Conservation (phyloP, 106 monocot species). For the Triglochin maritima region DNA sequence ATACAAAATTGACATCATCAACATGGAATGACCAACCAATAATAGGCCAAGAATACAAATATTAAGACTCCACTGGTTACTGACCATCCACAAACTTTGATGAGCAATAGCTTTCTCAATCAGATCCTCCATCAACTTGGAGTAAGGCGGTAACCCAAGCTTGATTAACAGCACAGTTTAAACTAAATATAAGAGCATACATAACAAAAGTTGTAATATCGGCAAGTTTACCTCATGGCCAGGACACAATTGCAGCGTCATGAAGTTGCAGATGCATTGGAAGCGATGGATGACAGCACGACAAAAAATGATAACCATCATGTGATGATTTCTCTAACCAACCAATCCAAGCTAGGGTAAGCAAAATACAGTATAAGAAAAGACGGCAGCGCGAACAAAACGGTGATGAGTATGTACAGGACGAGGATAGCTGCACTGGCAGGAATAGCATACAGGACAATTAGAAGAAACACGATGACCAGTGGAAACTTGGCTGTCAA, state of each 20-base stretch:
- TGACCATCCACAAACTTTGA: too few species aligned
- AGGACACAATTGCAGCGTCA: neutral
- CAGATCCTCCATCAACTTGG: neutral
- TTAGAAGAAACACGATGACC: slow-evolving; percentile 25
- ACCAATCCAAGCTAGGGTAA: slow-evolving; percentile 22
- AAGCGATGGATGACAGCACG: neutral
- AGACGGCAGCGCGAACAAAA: slow-evolving; percentile 23
- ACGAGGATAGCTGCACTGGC: slow-evolving; percentile 23
- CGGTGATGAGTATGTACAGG: slow-evolving; percentile 20
- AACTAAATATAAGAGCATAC: neutral
- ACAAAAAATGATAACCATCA: neutral
- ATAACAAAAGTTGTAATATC: neutral
- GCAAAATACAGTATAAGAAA: slow-evolving; percentile 23
- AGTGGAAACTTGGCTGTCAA: slow-evolving; percentile 23
- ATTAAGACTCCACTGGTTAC: too few species aligned
- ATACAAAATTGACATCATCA: too few species aligned
- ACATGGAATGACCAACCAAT: too few species aligned
- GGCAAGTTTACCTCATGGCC: neutral
- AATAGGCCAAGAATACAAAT: too few species aligned
- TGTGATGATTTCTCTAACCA: slow-evolving; percentile 22
- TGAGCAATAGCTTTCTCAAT: too few species aligned
- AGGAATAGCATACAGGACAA: slow-evolving; percentile 25
- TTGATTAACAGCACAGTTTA: neutral
- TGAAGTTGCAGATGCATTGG: neutral
- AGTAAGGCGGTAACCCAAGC: neutral